Base-by-base conservation (phyloP, 1,284 basidiomycete species). In the Trichosporon coremiiforme region DNA sequence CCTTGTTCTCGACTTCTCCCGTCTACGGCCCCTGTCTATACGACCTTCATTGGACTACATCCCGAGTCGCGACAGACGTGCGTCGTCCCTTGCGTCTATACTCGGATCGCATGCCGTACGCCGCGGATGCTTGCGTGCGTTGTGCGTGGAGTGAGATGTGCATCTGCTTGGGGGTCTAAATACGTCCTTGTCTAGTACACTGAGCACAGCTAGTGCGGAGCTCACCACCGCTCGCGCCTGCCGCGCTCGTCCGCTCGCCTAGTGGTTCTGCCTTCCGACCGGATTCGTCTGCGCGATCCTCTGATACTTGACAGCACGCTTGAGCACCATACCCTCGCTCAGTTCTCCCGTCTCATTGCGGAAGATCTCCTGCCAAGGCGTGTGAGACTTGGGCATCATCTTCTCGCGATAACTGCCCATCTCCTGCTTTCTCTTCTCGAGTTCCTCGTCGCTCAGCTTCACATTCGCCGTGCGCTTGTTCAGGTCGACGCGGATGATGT, bases 301-400 rank as follows among this genome's bases (percentile, higher is more conserved):
- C 75, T 84, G 82, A 67, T 77, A 84, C 74, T 83, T 80, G 67
- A 79, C 76, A 7, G 81, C 81, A 3, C 73, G 70, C 64, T 82
- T 79, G 35, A 84, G 67, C 7, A 83, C 82, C 81, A 83, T 83
- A 12, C 82, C 82, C 70, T 82, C 82, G 53, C 75, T 77, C 17
- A 84, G 73, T 70, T 84, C 78, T 9, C 75, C 75, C 36, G 80
- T 80, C 29, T 75, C 71, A 6, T 77, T 69, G 66, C 82, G 77
- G 71, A 80, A 84, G 31, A 84, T 76, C 69, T 83, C 78, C 75
- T 84, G 82, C 82, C 82, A 84, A 2, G 82, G 82, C 17, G 82
- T 84, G 69, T 84, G 82, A 38, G 71, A 74, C 62, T 70, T 69
- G 5, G 82, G 82, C 55, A 70, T 70, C 60, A 70, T 68, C n/a